Evolutionary conservation across 306 rosid species (phyloP), one percentile per base, ranked within the genome.

Genomic region (Myrica gale): DNA sequence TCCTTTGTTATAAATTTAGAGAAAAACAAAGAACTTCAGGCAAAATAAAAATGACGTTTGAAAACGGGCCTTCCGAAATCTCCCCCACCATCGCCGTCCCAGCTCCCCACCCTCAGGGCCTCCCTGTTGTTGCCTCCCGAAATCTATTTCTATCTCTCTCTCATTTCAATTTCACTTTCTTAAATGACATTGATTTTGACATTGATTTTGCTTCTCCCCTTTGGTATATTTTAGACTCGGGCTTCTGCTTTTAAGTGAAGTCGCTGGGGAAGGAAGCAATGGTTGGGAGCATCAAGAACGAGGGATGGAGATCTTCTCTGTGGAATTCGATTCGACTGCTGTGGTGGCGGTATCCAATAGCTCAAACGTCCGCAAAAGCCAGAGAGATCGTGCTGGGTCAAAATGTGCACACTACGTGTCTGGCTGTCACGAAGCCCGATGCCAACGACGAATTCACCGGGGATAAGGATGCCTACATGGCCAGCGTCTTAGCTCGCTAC

Each of bases 391-490:
- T 86, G 5, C 87, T 90, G 12, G 96, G 96, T 15, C 83, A 85
- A 79, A 86, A 90, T 73, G 88, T n/a, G n/a, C n/a, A n/a, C 48
- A 89, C 96, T 74, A 26, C 73, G 37, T 78, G 89, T 88, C 84
- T 86, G 4, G 88, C 88, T 71, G 80, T 92, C 21, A 86, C 89
- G 1, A 96, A 92, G 82, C 97, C 97, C 0, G 92, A 90, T 6
- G 81, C 79, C 48, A 85, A 92, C 73, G 97, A 92, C 60, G 97
- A 90, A 53, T 57, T 82, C 71, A 90, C 96, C 0, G 96, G 97
- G 8, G 97, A 92, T 46, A 89, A 81, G 70, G 97, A 92, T 3
- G 97, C 96, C 6, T 77, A 84, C 80, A 89, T 90, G 92, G 97
- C 93, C n/a, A 77, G 96, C 82, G 91, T 92, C 43, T 74, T 92